Evolutionary conservation across 1,139 yeast species (phyloP), one percentile per base, ranked within the genome.

Genomic region (Yamadazyma sp.): DNA sequence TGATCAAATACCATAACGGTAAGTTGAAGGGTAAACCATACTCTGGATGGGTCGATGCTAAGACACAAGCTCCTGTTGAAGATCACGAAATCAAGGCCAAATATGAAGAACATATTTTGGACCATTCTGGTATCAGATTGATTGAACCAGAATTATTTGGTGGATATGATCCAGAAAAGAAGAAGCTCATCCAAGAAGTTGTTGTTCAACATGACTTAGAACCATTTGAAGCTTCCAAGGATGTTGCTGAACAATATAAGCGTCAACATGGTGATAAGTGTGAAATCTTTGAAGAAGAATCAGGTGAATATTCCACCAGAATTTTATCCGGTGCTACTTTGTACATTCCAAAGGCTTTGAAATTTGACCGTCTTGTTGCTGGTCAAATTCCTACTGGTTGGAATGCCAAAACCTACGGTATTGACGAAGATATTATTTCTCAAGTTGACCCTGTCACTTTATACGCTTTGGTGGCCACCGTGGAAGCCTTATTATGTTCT

Each of bases 331-430:
- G 98, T 56, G 96, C 98, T 40, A 80, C 86, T 38, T 78, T 92
- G 57, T 82, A 69, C 63, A 80, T 92, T 68, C 98, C 98, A 63
- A 92, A 92, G 79, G 98, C 98, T 28, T 78, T 92, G 64, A 83
- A 83, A 71, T 91, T 87, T 57, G 96, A 92, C 72, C 83, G 98
- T 66, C 75, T 92, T 54, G 98, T 92, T 59, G 98, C 98, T 48
- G 98, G 98, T 63, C 98, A 92, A 77, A 85, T 92, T 54, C 98
- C 98, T 58, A 84, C 95, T 41, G 98, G 98, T 60, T 92, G 98
- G 98, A 77, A 88, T 63, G 97, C 98, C 43, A 83, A 81, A 62
- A 83, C 85, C 48, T 92, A 91, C 58, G 98, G 98, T 81, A 86
- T 92, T 53, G 75, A 92, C 40, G 98, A 91, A 53, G 98, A 92